Conservation (phyloP, 768 basidiomycete species). For the Calvatia gigantea region DNA sequence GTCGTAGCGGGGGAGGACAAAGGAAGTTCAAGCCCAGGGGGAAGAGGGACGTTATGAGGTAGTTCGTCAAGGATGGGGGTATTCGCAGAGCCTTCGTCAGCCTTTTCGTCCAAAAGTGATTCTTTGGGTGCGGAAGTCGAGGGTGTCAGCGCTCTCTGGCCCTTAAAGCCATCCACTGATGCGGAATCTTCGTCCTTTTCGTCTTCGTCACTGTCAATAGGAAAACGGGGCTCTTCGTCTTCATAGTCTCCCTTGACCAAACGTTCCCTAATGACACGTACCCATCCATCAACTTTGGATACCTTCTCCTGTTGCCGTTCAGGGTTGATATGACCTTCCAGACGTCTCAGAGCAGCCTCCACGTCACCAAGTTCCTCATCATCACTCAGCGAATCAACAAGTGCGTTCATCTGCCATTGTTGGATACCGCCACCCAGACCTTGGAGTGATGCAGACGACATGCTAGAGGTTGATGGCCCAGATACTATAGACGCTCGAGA, state of each 20-base stretch:
- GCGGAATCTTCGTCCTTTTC: constrained; percentile 22
- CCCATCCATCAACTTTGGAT: constrained; percentile 81
- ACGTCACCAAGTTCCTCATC: constrained; percentile 78
- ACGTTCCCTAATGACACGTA: constrained; percentile 66
- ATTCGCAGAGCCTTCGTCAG: constrained; percentile 14
- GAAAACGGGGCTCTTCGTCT: constrained; percentile 56
- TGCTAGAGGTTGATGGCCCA: constrained; percentile 37
- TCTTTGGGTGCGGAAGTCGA: constrained; percentile 14
- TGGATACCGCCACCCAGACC: constrained; percentile 51
- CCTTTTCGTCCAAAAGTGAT: constrained; percentile 1
- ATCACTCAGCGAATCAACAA: constrained; percentile 71
- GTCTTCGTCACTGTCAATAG: constrained; percentile 44
- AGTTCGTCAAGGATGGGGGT: constrained; percentile 34
- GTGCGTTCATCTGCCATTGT: constrained; percentile 81
- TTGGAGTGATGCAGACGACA: constrained; percentile 35
- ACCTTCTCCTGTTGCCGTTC: constrained; percentile 66
- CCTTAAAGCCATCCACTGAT: constrained; percentile 18
- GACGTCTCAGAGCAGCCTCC: constrained; percentile 72
- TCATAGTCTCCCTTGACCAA: constrained; percentile 62
- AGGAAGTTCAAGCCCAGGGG: constrained; percentile 27
- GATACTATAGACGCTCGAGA: constrained; percentile 60
- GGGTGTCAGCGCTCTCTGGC: constrained; percentile 12
- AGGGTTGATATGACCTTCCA: constrained; percentile 85
- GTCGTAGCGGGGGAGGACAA: constrained; percentile 16
- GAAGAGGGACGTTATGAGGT: constrained; percentile 22